A percentile compares a stretch with the other conserved stretches of the same genome.
phyloP scores from a whole-genome alignment of 2,329 filamentous ascomycete species.

The Pseudocercospora ulei region DNA sequence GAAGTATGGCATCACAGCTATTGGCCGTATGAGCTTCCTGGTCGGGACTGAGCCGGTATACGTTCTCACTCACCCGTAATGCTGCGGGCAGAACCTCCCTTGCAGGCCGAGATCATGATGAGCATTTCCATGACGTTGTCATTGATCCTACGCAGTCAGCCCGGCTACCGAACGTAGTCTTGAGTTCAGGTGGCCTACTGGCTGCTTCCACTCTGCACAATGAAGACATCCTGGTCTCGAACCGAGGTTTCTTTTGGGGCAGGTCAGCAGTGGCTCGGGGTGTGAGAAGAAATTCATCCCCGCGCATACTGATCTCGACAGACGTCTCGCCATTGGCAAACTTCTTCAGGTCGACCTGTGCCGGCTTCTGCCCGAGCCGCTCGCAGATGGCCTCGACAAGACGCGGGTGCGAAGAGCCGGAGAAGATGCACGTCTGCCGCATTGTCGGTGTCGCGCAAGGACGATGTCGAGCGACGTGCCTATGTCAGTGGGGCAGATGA shows the following conservation, averaged over 20 bases:
- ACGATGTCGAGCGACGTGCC: neutral
- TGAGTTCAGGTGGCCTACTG: slow-evolving; percentile 42
- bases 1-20: slow-evolving; percentile 86
- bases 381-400: slow-evolving; percentile 58
- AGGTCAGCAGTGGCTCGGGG: slow-evolving; percentile 28
- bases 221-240: slow-evolving; percentile 96
- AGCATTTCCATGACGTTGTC: slow-evolving; percentile 98
- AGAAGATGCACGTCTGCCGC: slow-evolving; percentile 59
- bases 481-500: slow-evolving; percentile 16
- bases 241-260: slow-evolving; percentile 51
- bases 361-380: slow-evolving; percentile 51
- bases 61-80: slow-evolving; percentile 63
- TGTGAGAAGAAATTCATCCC: too few relatives aligned
- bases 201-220: slow-evolving; percentile 90
- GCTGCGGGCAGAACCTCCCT: slow-evolving; percentile 91
- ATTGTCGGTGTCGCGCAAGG: slow-evolving; percentile 36
- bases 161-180: slow-evolving; percentile 1
- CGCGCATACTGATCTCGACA: slow-evolving; percentile 52
- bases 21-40: neutral
- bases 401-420: slow-evolving; percentile 54
- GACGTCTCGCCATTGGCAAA: slow-evolving; percentile 63
- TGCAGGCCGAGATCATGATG: slow-evolving; percentile 98
- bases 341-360: slow-evolving; percentile 53
- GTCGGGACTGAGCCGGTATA: neutral
- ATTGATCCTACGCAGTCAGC: slow-evolving; percentile 57